Base-by-base conservation (phyloP, 306 rosid genomes). In the Neltuma alba region DNA sequence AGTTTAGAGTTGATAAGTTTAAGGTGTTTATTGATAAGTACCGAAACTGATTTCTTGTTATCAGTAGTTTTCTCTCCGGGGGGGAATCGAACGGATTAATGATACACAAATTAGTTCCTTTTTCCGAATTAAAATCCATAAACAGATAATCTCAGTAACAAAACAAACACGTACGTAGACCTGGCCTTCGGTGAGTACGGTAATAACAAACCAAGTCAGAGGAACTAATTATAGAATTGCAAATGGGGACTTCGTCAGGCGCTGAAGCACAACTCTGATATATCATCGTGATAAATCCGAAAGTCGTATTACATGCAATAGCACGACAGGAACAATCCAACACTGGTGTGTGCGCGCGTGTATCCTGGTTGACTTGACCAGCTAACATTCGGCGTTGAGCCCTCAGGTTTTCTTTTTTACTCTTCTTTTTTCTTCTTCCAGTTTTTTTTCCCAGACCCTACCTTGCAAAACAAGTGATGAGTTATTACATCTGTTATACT, bases 201-300 rank as follows among this genome's bases (percentile, higher is more conserved):
- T 1, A 42, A 27, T 28, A 47, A 42, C 28, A 18, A 41, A 55
- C 63, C n/a, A 44, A 67, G 62, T 65, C 33, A 74, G 44, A 57
- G 15, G 38, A 33, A 81, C 38, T 3, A 57, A 9, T 11, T 66
- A 50, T 58, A 23, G 69, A 85, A 77, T 44, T 67, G 13, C 70
- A 8, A 47, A 58, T 72, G 66, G 85, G 55, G 69, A 45, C 15
- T 34, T 54, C 13, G 80, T 27, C 38, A 54, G 81, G 67, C 57
- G 76, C 62, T 5, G 44, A 77, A 52, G 70, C 79, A 82, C 40
- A 21, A 52, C 16, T 33, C 62, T 45, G n/a, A n/a, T n/a, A n/a
- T n/a, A n/a, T n/a, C n/a, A n/a, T n/a, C 44, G 25, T 75, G 60
- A 33, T 33, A 33, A 2, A 33, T 63, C 72, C 62, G 13, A 44